Evolutionary conservation across 345 rosid species (phyloP).

Genomic region (Turritis glabra): DNA sequence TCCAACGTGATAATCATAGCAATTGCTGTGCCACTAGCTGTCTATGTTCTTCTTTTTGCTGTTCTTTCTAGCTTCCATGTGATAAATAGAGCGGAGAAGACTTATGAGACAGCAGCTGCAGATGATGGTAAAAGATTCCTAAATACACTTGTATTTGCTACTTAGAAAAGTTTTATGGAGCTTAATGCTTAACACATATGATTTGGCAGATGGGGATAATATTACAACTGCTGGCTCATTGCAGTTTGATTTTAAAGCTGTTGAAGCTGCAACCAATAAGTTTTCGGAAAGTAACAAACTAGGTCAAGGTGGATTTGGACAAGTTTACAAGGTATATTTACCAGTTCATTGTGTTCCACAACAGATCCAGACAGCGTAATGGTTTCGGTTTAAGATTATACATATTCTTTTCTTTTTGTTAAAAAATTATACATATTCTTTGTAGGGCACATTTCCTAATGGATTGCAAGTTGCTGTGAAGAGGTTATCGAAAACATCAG

Average conservation of each 20-base stretch:
- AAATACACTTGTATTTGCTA: not conserved
- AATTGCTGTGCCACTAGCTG: conserved; percentile 33
- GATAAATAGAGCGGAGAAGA: not conserved
- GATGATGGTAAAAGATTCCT: conserved; percentile 9
- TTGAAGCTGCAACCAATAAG: conserved; percentile 46
- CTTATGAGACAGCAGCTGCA: not conserved
- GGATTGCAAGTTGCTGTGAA: conserved; percentile 57
- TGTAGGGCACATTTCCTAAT: conserved; percentile 47
- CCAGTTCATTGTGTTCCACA: not conserved
- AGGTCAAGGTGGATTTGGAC: conserved; percentile 73
- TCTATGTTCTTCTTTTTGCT: conserved; percentile 6
- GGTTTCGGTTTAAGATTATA: not conserved
- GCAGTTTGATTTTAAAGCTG: conserved; percentile 44
- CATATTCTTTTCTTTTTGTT: not conserved
- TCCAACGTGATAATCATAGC: conserved; percentile 32
- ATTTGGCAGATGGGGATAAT: conserved; percentile 39
- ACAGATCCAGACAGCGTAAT: not conserved
- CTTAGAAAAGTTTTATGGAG: not conserved
- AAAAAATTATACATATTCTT: not conserved
- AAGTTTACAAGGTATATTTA: conserved; percentile 55
- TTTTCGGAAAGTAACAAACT: conserved; percentile 52
- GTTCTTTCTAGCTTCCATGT: not conserved
- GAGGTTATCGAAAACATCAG: conserved; percentile 47
- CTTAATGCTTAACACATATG: not conserved
- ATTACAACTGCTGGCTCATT: conserved; percentile 45